Conservation (phyloP, 176 grass and related monocot genomes). For the Aegilops umbellulata region DNA sequence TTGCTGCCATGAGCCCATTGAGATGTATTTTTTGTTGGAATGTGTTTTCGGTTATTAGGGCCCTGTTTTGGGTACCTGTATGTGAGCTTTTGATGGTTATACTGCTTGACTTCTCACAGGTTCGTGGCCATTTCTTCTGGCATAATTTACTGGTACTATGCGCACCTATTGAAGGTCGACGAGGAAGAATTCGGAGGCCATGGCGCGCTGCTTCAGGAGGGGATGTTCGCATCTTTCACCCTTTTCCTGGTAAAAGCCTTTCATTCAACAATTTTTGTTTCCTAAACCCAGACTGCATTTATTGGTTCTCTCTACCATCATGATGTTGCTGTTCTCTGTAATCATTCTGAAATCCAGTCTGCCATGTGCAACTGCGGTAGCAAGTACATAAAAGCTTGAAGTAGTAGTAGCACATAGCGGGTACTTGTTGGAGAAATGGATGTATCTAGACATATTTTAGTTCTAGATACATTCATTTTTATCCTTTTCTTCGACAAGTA, state of each 20-base stretch:
- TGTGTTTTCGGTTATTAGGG: neutral
- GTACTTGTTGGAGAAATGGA: too few species aligned
- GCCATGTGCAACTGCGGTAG: neutral
- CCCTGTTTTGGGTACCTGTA: neutral
- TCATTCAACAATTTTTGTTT: neutral
- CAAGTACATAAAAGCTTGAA: neutral
- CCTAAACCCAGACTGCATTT: neutral
- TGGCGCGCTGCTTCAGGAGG: constrained; percentile 81
- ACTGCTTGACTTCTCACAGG: constrained; percentile 24
- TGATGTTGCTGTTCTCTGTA: neutral
- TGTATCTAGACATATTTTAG: too few species aligned
- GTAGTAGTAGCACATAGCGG: too few species aligned
- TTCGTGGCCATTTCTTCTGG: constrained; percentile 79
- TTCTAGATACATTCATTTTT: too few species aligned
- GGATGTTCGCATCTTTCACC: constrained; percentile 89
- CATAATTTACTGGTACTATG: constrained; percentile 80
- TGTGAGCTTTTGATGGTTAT: constrained; percentile 7
- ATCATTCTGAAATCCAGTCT: neutral
- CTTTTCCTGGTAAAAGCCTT: constrained; percentile 87
- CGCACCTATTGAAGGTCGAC: constrained; percentile 76
- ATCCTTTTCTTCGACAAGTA: too few species aligned
- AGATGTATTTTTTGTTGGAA: neutral
- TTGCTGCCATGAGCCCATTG: neutral
- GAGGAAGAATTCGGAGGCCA: constrained; percentile 97
- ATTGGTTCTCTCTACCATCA: neutral